A percentile compares a stretch with the other conserved stretches of the same genome.
These are phyloP conservation scores for Podospora appendiculata DNA, from an alignment of 495 filamentous ascomycete genomes.

Conservation along the genomic window DNA sequence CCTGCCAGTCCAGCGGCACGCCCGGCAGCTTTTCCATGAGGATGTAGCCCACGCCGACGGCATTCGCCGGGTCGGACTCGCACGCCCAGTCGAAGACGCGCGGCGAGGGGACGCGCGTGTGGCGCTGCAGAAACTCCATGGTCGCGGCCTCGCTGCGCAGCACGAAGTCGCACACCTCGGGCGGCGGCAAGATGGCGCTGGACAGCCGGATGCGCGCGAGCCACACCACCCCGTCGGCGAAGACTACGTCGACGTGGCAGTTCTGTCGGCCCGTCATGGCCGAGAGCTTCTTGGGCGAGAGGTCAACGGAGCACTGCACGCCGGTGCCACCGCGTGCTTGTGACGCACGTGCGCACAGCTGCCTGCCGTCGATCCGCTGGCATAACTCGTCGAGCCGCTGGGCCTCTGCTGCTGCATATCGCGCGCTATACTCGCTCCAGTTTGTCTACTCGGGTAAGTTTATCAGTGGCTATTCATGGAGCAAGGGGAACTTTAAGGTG, in stretches of 20 bases:
- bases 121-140: background rate
- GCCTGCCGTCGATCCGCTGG: background rate
- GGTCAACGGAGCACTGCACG: constrained; percentile 7
- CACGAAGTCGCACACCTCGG: constrained; percentile 1
- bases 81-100: constrained; percentile 1
- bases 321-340: background rate
- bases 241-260: constrained; percentile 4
- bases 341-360: constrained; percentile 8
- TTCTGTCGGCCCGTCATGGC: constrained; percentile 17
- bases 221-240: constrained; percentile 2
- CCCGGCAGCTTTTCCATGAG: constrained; percentile 2
- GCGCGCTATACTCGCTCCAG: background rate
- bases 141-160: constrained; percentile 2
- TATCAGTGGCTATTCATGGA: background rate
- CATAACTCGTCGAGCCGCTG: background rate
- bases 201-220: background rate
- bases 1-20: constrained; percentile 2
- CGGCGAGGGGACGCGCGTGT: constrained; percentile 1
- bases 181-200: background rate
- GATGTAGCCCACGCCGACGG: constrained; percentile 1
- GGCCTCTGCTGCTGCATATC: background rate
- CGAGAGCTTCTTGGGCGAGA: constrained; percentile 7
- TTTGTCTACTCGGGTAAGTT: background rate
- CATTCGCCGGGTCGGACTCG: constrained; percentile 1
- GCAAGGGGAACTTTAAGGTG: background rate